These are phyloP conservation scores for Chytriomyces confervae DNA, from an alignment of 192 early-diverging fungal species.

Conservation along the genomic window DNA sequence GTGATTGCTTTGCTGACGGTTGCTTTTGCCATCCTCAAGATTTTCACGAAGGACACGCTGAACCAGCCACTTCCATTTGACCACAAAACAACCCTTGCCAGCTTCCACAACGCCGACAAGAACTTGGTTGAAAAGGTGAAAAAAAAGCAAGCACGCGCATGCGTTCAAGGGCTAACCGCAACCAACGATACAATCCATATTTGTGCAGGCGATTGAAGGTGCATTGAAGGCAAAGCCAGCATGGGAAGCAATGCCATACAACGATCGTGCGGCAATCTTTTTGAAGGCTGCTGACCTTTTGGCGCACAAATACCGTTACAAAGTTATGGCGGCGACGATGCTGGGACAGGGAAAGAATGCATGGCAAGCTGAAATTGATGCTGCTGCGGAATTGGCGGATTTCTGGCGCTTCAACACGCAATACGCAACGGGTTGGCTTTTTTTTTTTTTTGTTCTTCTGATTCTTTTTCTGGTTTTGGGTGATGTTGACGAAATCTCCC, in stretches of 20 bases:
- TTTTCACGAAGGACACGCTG: slow-evolving; percentile 49
- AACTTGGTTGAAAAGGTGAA: slow-evolving; percentile 63
- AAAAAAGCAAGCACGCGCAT: slow-evolving; percentile 9
- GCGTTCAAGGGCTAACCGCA: slow-evolving; percentile 7
- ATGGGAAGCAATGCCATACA: slow-evolving; percentile 94
- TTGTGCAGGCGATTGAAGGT: slow-evolving; percentile 77
- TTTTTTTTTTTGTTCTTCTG: not conserved
- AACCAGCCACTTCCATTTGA: slow-evolving; percentile 85
- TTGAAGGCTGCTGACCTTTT: slow-evolving; percentile 97
- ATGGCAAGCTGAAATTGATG: slow-evolving; percentile 99
- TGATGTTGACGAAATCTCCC: not conserved
- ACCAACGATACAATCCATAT: not conserved
- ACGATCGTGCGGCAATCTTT: slow-evolving; percentile 94
- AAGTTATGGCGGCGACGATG: slow-evolving; percentile 85
- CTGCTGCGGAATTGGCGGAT: slow-evolving; percentile 92
- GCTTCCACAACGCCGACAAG: slow-evolving; percentile 83
- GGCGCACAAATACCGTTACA: slow-evolving; percentile 85
- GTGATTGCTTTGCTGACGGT: not conserved
- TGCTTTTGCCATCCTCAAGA: not conserved
- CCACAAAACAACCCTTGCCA: slow-evolving; percentile 78
- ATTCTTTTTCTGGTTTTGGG: not conserved
- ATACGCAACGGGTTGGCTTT: slow-evolving; percentile 66
- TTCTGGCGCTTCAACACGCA: slow-evolving; percentile 96
- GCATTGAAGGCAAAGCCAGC: slow-evolving; percentile 80
- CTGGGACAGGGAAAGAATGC: slow-evolving; percentile 97